A percentile compares a stretch with the other conserved stretches of the same genome.
These are phyloP conservation scores for Mycena kentingensis DNA, from an alignment of 768 basidiomycete genomes.

Conservation along the genomic window DNA sequence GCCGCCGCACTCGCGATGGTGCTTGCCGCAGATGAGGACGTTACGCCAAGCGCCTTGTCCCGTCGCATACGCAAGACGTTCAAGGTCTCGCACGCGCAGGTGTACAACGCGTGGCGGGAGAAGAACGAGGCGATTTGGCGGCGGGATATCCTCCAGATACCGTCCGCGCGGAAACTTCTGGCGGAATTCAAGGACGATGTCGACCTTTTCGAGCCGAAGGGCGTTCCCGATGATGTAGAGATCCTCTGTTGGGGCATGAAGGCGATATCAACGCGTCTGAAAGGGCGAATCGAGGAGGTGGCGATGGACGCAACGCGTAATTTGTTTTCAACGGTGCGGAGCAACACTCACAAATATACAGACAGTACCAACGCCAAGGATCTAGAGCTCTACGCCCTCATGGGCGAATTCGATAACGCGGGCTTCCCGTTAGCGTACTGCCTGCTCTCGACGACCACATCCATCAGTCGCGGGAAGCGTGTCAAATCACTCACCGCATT, in stretches of 20 bases:
- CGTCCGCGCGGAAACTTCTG: conserved; percentile 18
- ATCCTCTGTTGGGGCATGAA: conserved; percentile 13
- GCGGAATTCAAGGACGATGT: conserved; percentile 17
- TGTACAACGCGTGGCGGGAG: conserved; percentile 18
- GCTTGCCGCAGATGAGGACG: not conserved
- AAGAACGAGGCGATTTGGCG: conserved; percentile 24
- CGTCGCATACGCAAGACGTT: conserved; percentile 31
- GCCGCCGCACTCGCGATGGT: not conserved
- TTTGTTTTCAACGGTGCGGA: conserved; percentile 1
- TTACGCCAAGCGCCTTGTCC: conserved; percentile 1
- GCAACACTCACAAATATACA: not conserved
- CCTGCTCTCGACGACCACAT: conserved; percentile 24
- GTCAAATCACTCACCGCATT: conserved; percentile 13
- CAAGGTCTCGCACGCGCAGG: conserved; percentile 16
- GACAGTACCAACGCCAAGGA: conserved; percentile 29
- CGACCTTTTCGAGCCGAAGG: conserved; percentile 11
- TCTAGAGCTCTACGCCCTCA: conserved; percentile 29
- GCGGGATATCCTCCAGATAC: conserved; percentile 14
- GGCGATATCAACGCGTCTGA: conserved; percentile 17
- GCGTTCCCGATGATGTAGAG: conserved; percentile 6
- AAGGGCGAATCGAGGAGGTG: conserved; percentile 25
- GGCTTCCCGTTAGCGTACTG: conserved; percentile 30
- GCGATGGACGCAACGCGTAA: conserved; percentile 28
- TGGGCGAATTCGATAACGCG: conserved; percentile 27
- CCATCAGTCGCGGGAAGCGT: conserved; percentile 23